These are phyloP conservation scores for Ophiostoma montium DNA, from an alignment of 2,329 filamentous ascomycete species.

Conservation along the genomic window DNA sequence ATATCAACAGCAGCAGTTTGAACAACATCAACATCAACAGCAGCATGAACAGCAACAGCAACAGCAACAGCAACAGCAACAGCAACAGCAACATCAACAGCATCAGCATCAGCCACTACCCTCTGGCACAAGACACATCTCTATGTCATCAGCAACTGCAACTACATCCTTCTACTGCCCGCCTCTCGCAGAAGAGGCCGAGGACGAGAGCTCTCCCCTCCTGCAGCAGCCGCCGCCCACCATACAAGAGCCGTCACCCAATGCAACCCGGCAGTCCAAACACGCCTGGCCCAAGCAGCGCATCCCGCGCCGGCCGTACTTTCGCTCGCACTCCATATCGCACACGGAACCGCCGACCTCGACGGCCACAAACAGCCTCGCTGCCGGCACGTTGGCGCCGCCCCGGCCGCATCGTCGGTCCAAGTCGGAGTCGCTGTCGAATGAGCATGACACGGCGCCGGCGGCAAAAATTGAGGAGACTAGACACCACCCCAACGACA, in stretches of 20 bases:
- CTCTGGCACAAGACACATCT: background rate
- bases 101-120: background rate
- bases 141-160: background rate
- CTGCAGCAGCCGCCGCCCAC: background rate
- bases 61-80: no score
- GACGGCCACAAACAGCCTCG: constrained; percentile 19
- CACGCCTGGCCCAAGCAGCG: background rate
- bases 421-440: background rate
- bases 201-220: background rate
- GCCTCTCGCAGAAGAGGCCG: constrained; percentile 4
- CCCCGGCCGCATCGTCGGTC: background rate
- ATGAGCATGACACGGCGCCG: background rate
- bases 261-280: background rate
- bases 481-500: background rate
- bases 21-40: no score
- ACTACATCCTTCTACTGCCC: constrained; percentile 1
- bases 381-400: background rate
- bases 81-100: no score
- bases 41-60: no score
- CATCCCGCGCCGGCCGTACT: background rate
- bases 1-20: no score
- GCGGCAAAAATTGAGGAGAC: background rate
- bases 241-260: background rate
- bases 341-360: constrained; percentile 15
- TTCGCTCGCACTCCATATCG: background rate